phyloP scores from a whole-genome alignment of 1,284 basidiomycete species.

The Fomitopsis betulina region DNA sequence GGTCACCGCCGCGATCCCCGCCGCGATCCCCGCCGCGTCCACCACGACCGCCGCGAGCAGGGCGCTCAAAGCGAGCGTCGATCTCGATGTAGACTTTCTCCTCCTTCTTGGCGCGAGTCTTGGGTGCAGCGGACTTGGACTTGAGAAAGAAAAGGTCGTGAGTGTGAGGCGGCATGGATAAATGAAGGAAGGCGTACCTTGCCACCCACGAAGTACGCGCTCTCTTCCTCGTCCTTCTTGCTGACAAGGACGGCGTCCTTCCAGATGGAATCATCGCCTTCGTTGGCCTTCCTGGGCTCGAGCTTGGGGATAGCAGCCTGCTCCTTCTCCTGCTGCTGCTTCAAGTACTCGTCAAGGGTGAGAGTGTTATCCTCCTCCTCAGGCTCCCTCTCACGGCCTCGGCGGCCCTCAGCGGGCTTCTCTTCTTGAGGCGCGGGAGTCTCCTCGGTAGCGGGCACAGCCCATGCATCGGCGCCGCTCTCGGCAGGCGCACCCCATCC shows the following conservation, averaged over 20 bases:
- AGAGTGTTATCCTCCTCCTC: slow-evolving; percentile 95
- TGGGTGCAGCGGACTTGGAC: slow-evolving; percentile 52
- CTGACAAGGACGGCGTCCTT: slow-evolving; percentile 58
- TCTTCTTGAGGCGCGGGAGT: slow-evolving; percentile 32
- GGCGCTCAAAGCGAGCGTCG: slow-evolving; percentile 73
- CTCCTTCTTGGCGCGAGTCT: slow-evolving; percentile 67
- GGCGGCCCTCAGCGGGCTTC: slow-evolving; percentile 34
- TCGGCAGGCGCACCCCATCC: slow-evolving; percentile 37
- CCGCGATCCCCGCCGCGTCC: slow-evolving; percentile 39
- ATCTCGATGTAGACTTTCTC: slow-evolving; percentile 78
- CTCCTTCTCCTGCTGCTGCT: slow-evolving; percentile 60
- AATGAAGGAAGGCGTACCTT: slow-evolving; percentile 45
- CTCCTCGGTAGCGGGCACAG: slow-evolving; percentile 26
- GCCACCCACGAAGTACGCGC: slow-evolving; percentile 62
- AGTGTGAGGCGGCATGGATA: background rate
- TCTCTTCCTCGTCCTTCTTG: slow-evolving; percentile 56
- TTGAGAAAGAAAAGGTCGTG: slow-evolving; percentile 24
- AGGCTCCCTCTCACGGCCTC: slow-evolving; percentile 43
- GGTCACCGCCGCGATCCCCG: slow-evolving; percentile 37
- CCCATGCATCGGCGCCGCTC: slow-evolving; percentile 36
- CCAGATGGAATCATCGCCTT: slow-evolving; percentile 58
- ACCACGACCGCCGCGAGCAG: slow-evolving; percentile 51
- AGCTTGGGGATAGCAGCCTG: slow-evolving; percentile 58
- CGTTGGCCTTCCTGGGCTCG: slow-evolving; percentile 69
- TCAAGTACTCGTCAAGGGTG: slow-evolving; percentile 81